A percentile compares a stretch with the other conserved stretches of the same genome.
These are phyloP conservation scores for Aureobasidium pullulans DNA, from an alignment of 2,329 filamentous ascomycete genomes.

Conservation along the genomic window DNA sequence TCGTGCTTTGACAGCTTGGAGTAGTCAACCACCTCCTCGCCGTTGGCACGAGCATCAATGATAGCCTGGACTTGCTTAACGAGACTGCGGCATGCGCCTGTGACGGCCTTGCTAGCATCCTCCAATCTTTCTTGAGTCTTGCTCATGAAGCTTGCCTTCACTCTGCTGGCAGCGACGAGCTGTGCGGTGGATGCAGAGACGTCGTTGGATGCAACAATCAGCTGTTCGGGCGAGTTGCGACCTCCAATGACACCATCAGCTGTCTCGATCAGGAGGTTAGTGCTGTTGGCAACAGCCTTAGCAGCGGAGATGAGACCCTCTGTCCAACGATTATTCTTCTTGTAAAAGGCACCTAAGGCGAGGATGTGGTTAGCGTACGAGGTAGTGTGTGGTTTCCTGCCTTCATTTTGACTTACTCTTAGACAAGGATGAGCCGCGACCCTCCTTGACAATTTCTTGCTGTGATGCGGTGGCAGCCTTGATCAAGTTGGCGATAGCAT, in stretches of 20 bases:
- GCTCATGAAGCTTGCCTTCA: slow-evolving; percentile 97
- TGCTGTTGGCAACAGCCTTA: slow-evolving; percentile 89
- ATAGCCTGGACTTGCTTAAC: slow-evolving; percentile 92
- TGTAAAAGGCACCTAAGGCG: slow-evolving; percentile 61
- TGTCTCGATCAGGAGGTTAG: slow-evolving; percentile 95
- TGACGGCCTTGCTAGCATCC: slow-evolving; percentile 85
- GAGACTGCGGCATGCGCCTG: slow-evolving; percentile 74
- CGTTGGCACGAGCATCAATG: slow-evolving; percentile 78
- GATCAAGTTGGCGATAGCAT: slow-evolving; percentile 88
- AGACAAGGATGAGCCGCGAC: slow-evolving; percentile 65
- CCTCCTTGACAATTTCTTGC: slow-evolving; percentile 92
- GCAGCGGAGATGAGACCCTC: slow-evolving; percentile 95
- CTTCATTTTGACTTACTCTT: slow-evolving; percentile 29
- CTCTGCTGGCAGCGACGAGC: slow-evolving; percentile 86
- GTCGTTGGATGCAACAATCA: slow-evolving; percentile 96
- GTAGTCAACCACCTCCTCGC: slow-evolving; percentile 78
- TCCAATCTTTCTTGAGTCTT: slow-evolving; percentile 92
- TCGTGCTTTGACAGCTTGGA: slow-evolving; percentile 81
- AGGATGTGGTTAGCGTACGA: not conserved
- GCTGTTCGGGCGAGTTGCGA: slow-evolving; percentile 88
- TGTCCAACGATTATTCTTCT: slow-evolving; percentile 99
- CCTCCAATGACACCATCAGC: slow-evolving; percentile 90
- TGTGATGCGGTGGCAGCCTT: slow-evolving; percentile 89
- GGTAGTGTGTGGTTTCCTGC: too few relatives aligned
- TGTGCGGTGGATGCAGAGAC: slow-evolving; percentile 94